These are phyloP conservation scores for Cordyceps tenuipes DNA, from an alignment of 2,329 filamentous ascomycete species.

Conservation along the genomic window DNA sequence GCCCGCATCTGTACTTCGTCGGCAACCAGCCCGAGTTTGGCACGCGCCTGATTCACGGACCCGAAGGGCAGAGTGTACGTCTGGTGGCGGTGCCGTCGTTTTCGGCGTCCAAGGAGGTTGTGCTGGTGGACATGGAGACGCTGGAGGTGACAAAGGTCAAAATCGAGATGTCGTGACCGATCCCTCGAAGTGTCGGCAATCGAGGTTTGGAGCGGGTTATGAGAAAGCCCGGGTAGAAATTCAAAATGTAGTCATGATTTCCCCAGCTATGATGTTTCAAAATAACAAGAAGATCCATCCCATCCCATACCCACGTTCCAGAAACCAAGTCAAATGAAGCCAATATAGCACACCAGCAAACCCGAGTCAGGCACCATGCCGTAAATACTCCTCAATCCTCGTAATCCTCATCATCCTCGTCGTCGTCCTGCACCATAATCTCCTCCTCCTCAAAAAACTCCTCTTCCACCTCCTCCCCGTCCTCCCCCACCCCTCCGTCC, in stretches of 20 bases:
- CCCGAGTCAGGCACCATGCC: not conserved
- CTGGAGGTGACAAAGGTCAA: conserved; percentile 67
- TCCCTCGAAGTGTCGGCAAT: too few relatives aligned
- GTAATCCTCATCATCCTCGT: conserved; percentile 5
- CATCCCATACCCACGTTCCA: too few relatives aligned
- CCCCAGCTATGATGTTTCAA: not conserved
- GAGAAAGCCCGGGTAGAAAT: not conserved
- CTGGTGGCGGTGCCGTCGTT: conserved; percentile 82
- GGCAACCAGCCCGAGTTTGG: conserved; percentile 77
- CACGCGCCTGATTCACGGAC: conserved; percentile 59
- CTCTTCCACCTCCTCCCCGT: not conserved
- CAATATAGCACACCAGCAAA: too few relatives aligned
- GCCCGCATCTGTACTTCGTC: conserved; percentile 85
- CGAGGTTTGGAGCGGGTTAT: not conserved
- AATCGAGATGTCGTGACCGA: conserved; percentile 27
- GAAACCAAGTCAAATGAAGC: not conserved
- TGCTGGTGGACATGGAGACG: conserved; percentile 79
- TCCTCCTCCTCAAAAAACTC: not conserved
- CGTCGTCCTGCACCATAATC: not conserved
- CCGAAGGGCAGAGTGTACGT: conserved; percentile 61
- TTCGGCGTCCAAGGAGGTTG: conserved; percentile 64
- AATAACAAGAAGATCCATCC: too few relatives aligned
- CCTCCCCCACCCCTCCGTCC: not conserved
- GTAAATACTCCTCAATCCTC: not conserved
- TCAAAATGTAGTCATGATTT: not conserved